Evolutionary conservation across 2,329 filamentous ascomycete genomes (phyloP).

Genomic region (Colletotrichum lini): DNA sequence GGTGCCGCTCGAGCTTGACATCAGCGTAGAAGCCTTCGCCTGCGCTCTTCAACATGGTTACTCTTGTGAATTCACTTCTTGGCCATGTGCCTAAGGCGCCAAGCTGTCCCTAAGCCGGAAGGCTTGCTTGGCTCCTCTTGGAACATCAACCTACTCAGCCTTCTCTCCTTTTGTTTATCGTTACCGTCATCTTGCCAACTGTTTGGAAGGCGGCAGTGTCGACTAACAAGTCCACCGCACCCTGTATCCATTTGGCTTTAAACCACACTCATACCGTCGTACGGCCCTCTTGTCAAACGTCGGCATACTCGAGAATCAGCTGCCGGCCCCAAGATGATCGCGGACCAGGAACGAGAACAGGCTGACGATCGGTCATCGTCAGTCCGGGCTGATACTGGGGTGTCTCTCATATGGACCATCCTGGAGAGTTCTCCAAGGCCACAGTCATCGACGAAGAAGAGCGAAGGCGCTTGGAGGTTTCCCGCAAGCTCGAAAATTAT

Average conservation of each 20-base stretch:
- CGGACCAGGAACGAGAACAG: slow-evolving; percentile 23
- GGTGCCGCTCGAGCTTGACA: neutral
- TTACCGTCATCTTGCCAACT: neutral
- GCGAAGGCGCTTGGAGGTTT: slow-evolving; percentile 52
- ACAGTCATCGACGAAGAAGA: slow-evolving; percentile 46
- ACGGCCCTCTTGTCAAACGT: neutral
- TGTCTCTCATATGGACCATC: slow-evolving; percentile 26
- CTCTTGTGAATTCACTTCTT: neutral
- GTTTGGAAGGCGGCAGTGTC: neutral
- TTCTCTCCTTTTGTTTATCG: no score
- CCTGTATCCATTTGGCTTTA: neutral
- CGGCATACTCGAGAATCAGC: neutral
- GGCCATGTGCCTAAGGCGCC: slow-evolving; percentile 12
- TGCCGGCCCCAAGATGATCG: slow-evolving; percentile 11
- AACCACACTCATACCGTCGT: neutral
- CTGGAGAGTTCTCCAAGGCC: slow-evolving; percentile 19
- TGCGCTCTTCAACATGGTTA: neutral
- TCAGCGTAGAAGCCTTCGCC: slow-evolving; percentile 9
- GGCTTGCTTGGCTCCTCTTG: slow-evolving; percentile 25
- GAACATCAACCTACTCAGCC: no score
- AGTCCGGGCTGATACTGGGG: slow-evolving; percentile 12
- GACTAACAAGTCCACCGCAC: neutral
- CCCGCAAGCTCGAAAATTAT: slow-evolving; percentile 57
- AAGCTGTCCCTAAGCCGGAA: slow-evolving; percentile 18
- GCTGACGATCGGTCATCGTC: slow-evolving; percentile 12